These are phyloP conservation scores for Gaertneriomyces semiglobifer DNA, from an alignment of 192 early-diverging fungal species.

Conservation along the genomic window DNA sequence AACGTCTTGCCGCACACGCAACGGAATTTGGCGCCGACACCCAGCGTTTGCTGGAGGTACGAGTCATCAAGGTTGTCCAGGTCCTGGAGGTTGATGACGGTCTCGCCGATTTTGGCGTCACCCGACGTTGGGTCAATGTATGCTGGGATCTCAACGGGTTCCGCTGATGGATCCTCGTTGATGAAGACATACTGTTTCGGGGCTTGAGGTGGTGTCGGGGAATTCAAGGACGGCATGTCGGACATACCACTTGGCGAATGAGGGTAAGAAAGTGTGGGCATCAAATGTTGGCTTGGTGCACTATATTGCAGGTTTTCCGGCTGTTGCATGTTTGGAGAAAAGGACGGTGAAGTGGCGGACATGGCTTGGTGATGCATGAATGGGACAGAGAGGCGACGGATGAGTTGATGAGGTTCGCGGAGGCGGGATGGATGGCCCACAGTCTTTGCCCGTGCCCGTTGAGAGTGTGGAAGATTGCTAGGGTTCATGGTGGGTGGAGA, in stretches of 20 bases:
- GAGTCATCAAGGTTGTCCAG: conserved; percentile 6
- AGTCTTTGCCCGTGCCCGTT: neutral
- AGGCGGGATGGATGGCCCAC: too few species aligned
- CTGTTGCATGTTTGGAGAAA: too few species aligned
- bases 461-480: neutral
- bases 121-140: conserved; percentile 18
- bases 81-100: conserved; percentile 1
- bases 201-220: neutral
- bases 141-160: conserved; percentile 21
- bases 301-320: too few species aligned
- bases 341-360: too few species aligned
- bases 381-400: conserved; percentile 8
- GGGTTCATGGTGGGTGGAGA: neutral
- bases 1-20: conserved; percentile 36
- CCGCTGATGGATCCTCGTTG: conserved; percentile 21
- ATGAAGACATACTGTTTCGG: conserved; percentile 22
- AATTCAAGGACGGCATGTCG: neutral
- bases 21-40: conserved; percentile 14
- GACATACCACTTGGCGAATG: neutral
- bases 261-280: too few species aligned
- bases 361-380: neutral
- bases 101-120: conserved; percentile 7
- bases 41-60: neutral
- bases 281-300: too few species aligned
- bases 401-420: neutral